Conservation (phyloP, 176 grass and related monocot genomes). For the maize (Zea mays) region DNA sequence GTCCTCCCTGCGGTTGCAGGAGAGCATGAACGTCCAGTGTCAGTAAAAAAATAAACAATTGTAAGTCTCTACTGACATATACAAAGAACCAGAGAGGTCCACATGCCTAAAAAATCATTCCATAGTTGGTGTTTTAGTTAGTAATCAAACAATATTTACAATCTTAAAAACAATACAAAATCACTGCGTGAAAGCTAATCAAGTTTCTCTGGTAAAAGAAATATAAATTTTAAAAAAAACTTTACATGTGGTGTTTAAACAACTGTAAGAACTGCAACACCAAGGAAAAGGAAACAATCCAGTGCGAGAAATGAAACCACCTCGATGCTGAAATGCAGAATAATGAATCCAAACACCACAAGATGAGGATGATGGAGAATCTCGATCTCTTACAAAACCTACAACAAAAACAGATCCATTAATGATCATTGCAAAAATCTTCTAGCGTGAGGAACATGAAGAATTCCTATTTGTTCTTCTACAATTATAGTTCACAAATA, state of each 20-base stretch:
- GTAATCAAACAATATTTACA: conserved; percentile 19
- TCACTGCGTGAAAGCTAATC: background rate
- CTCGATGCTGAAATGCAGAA: too few relatives aligned
- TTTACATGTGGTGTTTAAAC: conserved; percentile 90
- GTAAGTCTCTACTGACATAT: too few relatives aligned
- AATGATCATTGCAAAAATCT: conserved; percentile 91
- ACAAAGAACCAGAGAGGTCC: too few relatives aligned
- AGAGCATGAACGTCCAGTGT: conserved; percentile 56
- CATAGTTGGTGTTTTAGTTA: background rate
- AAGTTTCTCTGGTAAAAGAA: background rate
- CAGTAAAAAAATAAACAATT: too few relatives aligned
- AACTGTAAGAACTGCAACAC: conserved; percentile 66
- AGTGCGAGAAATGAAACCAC: too few relatives aligned
- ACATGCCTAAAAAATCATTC: too few relatives aligned
- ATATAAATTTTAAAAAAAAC: background rate
- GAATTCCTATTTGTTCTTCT: conserved; percentile 99
- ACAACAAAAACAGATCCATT: conserved; percentile 56
- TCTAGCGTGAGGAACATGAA: conserved; percentile 95
- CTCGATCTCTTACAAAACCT: conserved; percentile 72
- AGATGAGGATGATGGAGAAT: conserved; percentile 69
- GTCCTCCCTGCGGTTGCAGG: conserved; percentile 26
- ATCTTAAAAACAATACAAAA: background rate
- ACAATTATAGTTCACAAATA: conserved; percentile 54
- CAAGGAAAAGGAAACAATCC: conserved; percentile 59
- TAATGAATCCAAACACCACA: conserved; percentile 11